A percentile compares a stretch with the other conserved stretches of the same genome.
These are phyloP conservation scores for Candida peoriensis DNA, from an alignment of 805 yeast genomes.

Conservation along the genomic window DNA sequence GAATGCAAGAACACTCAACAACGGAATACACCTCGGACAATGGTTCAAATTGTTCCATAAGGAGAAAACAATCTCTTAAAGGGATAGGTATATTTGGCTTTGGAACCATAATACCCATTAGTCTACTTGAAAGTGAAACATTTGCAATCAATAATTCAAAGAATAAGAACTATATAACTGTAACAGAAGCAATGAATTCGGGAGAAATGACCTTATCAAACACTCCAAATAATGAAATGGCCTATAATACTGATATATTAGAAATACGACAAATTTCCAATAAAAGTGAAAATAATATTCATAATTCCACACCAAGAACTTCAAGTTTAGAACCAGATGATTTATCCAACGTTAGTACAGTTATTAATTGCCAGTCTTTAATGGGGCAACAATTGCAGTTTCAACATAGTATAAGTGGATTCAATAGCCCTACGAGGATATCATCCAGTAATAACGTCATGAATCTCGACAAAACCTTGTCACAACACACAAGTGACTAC, in stretches of 20 bases:
- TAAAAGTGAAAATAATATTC: no score
- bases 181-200: neutral
- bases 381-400: neutral
- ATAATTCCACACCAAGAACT: neutral
- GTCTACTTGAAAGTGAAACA: constrained; percentile 1
- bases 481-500: no score
- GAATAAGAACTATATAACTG: neutral
- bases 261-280: no score
- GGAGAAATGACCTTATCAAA: neutral
- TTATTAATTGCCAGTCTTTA: no score
- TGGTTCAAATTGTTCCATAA: no score
- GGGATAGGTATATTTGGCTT: constrained; percentile 13
- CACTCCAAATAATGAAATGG: constrained; percentile 4
- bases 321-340: no score
- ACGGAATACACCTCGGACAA: no score
- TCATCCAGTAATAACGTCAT: constrained; percentile 8
- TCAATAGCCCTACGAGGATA: constrained; percentile 11
- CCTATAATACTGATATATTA: no score
- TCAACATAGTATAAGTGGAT: neutral
- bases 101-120: constrained; percentile 11
- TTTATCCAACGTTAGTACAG: no score
- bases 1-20: no score
- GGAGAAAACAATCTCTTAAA: no score
- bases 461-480: constrained; percentile 2
- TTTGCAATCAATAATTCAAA: neutral